phyloP scores from a whole-genome alignment of 768 basidiomycete genomes.

The Rhodotorula paludigena region DNA sequence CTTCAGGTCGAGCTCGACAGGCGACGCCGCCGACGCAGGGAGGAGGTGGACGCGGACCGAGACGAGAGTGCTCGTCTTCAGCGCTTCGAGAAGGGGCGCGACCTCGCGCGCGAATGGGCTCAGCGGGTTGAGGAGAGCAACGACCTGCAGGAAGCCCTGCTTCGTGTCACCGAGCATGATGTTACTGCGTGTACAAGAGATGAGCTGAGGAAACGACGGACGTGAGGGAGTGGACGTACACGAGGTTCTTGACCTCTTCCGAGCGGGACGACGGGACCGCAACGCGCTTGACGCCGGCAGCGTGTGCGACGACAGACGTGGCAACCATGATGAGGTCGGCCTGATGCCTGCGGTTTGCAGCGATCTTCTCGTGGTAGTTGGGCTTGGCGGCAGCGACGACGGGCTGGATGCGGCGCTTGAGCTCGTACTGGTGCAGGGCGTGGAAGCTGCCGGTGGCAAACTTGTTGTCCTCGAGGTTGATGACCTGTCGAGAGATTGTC shows the following conservation, averaged over 20 bases:
- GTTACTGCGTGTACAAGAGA: not conserved
- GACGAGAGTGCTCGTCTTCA: conserved; percentile 44
- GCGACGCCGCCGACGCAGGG: not conserved
- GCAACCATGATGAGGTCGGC: conserved; percentile 59
- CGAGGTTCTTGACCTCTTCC: not conserved
- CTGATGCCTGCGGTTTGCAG: conserved; percentile 48
- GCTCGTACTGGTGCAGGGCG: conserved; percentile 68
- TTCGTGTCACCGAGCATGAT: conserved; percentile 1
- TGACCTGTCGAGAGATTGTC: not conserved
- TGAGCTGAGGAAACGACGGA: not conserved
- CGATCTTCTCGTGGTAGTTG: conserved; percentile 48
- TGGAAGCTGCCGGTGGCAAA: conserved; percentile 52
- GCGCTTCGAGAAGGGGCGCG: conserved; percentile 62
- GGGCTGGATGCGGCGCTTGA: conserved; percentile 63
- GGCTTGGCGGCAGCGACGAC: conserved; percentile 60
- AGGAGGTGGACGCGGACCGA: conserved; percentile 63
- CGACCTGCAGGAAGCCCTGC: conserved; percentile 50
- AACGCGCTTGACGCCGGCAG: not conserved
- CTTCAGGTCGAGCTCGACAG: not conserved
- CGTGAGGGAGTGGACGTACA: not conserved
- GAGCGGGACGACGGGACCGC: not conserved
- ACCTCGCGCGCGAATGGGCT: conserved; percentile 78
- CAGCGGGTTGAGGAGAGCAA: conserved; percentile 74
- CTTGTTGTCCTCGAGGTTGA: conserved; percentile 59
- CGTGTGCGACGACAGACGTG: conserved; percentile 60